These are phyloP conservation scores for Eucalyptus caleyi DNA, from an alignment of 345 rosid genomes.

Conservation along the genomic window DNA sequence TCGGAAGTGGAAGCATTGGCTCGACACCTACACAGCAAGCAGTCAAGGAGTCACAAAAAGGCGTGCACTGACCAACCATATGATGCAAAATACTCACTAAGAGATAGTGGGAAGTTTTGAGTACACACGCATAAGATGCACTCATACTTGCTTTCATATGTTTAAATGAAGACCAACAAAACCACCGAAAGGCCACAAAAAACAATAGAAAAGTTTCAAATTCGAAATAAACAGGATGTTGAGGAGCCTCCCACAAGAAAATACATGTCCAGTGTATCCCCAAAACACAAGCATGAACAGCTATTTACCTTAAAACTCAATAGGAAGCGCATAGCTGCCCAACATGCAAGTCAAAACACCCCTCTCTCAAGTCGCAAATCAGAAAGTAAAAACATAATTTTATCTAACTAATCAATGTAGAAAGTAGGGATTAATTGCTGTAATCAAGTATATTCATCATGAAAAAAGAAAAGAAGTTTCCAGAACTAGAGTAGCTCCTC, in stretches of 20 bases:
- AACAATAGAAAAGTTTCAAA: not conserved
- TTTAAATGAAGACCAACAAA: not conserved
- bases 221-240: not conserved
- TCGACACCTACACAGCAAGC: constrained; percentile 13
- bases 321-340: not conserved
- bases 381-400: not conserved
- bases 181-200: not conserved
- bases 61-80: not conserved
- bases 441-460: not conserved
- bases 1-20: constrained; percentile 49
- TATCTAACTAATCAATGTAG: not conserved
- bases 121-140: not conserved
- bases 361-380: not conserved
- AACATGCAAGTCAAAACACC: not conserved
- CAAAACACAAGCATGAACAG: not conserved
- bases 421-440: not conserved
- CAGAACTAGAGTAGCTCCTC: not conserved
- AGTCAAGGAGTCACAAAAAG: not conserved
- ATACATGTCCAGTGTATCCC: not conserved
- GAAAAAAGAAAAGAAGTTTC: not conserved
- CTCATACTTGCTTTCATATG: not conserved
- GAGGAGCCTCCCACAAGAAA: not conserved
- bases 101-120: not conserved
- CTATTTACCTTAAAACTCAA: not conserved
- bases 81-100: not conserved